Evolutionary conservation across 2,329 filamentous ascomycete species (phyloP).

Genomic region (Venturia aucupariae): DNA sequence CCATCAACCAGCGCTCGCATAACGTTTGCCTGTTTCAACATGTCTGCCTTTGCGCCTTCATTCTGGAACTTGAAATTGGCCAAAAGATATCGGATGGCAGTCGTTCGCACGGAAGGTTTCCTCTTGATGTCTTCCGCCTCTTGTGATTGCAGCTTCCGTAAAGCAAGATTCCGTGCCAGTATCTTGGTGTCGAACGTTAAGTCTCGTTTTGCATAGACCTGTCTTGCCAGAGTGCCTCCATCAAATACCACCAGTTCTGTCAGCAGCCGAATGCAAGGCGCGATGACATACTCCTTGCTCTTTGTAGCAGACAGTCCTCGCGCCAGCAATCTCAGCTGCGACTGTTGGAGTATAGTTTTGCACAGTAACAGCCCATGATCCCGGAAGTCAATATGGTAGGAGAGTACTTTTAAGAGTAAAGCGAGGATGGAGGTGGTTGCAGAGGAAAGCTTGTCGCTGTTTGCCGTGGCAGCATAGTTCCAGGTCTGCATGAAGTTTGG

Average conservation of each 20-base stretch:
- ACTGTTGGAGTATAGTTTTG: slow-evolving; percentile 69
- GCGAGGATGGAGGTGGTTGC: slow-evolving; percentile 73
- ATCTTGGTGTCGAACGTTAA: slow-evolving; percentile 63
- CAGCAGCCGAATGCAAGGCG: slow-evolving; percentile 75
- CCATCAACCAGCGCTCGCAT: slow-evolving; percentile 64
- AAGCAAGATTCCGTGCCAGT: slow-evolving; percentile 68
- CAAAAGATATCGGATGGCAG: slow-evolving; percentile 72
- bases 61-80: slow-evolving; percentile 71
- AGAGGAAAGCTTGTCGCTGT: slow-evolving; percentile 73
- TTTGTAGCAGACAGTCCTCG: slow-evolving; percentile 71
- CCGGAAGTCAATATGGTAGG: slow-evolving; percentile 62
- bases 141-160: slow-evolving; percentile 47
- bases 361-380: slow-evolving; percentile 69
- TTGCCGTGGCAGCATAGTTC: slow-evolving; percentile 70
- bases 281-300: slow-evolving; percentile 79
- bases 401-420: slow-evolving; percentile 70
- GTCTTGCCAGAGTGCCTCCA: slow-evolving; percentile 68
- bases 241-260: slow-evolving; percentile 81
- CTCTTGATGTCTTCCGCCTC: slow-evolving; percentile 45
- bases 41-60: slow-evolving; percentile 66
- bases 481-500: slow-evolving; percentile 79
- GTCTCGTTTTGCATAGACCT: slow-evolving; percentile 68
- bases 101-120: slow-evolving; percentile 72
- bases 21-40: slow-evolving; percentile 66
- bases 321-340: slow-evolving; percentile 71